Base-by-base conservation (phyloP, 768 basidiomycete species). In the Pisolithus orientalis region DNA sequence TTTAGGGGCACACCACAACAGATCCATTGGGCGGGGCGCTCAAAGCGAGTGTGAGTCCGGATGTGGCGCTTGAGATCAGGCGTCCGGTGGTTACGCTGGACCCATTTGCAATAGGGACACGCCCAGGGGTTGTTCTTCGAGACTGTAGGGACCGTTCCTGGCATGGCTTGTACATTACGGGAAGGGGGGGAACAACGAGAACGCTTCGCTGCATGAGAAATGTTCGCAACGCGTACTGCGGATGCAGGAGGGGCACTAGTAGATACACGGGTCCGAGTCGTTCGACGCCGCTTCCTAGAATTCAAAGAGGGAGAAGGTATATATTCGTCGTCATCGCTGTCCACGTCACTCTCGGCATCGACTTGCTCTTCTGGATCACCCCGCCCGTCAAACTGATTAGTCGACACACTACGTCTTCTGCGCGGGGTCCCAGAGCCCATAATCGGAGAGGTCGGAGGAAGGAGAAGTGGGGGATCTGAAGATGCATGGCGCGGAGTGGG, bases 1-100 rank as follows among this genome's bases (percentile, higher is more conserved):
- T 60, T 53, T 5, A 64, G 7, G 29, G 65, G 61, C 6, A 72
- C 55, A 10, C 71, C 71, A n/a, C 68, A 71, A 51, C 72, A 72
- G 10, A 73, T 62, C 69, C 70, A 73, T 39, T 64, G 69, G 6
- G 69, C 65, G 27, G 69, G 69, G 7, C 69, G 64, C 42, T 59
- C 53, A 44, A 62, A 62, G 47, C 69, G 72, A 31, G 70, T 70
- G 46, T 83, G 83, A 2, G 81, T 81, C 42, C 65, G 70, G 40
- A 84, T 61, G 61, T 85, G 83, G 24, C 83, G 76, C 62, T 75
- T 76, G 61, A 80, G 78, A 59, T 85, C 83, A 9, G 82, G 80
- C 29, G 75, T 61, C 25, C 83, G 79, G 39, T 69, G 67, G 65
- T 79, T 80, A 37, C 56, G 62, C 57, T 78, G 78, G 31, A 71